Conservation (phyloP, 805 yeast species). For the Geotrichum ghanense region DNA sequence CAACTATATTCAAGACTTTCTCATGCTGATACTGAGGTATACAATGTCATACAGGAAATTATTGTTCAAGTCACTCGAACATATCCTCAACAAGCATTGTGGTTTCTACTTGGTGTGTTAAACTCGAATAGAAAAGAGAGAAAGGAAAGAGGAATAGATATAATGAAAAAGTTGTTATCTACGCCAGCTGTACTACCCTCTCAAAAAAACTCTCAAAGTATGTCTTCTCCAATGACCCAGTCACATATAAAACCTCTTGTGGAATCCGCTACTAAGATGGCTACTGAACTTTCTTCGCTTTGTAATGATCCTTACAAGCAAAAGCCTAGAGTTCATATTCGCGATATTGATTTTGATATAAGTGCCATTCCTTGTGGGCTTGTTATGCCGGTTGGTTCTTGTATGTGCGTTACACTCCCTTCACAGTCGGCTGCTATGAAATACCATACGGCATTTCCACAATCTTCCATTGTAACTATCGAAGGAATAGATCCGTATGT, state of each 20-base stretch:
- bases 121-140: conserved; percentile 45
- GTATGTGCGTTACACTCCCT: conserved; percentile 59
- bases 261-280: conserved; percentile 10
- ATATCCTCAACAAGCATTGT: conserved; percentile 78
- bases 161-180: conserved; percentile 21
- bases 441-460: conserved; percentile 32
- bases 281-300: conserved; percentile 11
- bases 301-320: conserved; percentile 6
- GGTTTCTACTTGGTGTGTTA: conserved; percentile 65
- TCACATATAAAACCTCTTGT: conserved; percentile 8
- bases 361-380: conserved; percentile 35
- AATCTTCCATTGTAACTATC: conserved; percentile 28
- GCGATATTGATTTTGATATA: conserved; percentile 29
- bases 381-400: conserved; percentile 65
- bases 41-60: conserved; percentile 43
- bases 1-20: conserved; percentile 73
- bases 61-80: conserved; percentile 43
- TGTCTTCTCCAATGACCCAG: conserved; percentile 19
- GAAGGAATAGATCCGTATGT: conserved; percentile 55
- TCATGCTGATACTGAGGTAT: conserved; percentile 48
- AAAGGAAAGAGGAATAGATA: conserved; percentile 33
- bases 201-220: not conserved
- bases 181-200: not conserved
- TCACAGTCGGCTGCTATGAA: conserved; percentile 32
- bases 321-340: not conserved